A percentile compares a stretch with the other conserved stretches of the same genome.
Evolutionary conservation across 257 asterid genomes (phyloP).

Genomic region (Solanum chiquidenum): DNA sequence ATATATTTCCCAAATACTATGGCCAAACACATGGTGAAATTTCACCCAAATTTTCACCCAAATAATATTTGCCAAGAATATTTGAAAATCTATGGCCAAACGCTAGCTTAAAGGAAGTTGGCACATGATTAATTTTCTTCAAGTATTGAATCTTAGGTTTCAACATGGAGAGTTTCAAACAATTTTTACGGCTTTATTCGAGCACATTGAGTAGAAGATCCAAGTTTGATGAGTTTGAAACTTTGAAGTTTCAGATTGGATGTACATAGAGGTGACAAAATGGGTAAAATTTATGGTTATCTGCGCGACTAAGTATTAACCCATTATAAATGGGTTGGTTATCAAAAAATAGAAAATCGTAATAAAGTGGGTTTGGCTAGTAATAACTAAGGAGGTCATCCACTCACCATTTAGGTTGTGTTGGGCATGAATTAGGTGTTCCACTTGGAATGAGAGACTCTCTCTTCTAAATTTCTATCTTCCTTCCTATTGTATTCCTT

Average conservation of each 20-base stretch:
- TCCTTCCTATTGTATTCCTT: too few relatives aligned
- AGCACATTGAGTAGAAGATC: not conserved
- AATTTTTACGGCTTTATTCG: not conserved
- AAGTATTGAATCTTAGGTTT: not conserved
- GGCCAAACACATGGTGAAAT: too few relatives aligned
- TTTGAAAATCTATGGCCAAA: too few relatives aligned
- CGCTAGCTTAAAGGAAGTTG: not conserved
- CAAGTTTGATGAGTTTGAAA: not conserved
- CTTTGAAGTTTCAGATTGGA: not conserved
- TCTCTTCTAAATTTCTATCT: not conserved
- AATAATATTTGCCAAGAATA: too few relatives aligned
- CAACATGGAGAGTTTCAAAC: not conserved
- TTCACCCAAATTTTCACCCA: too few relatives aligned
- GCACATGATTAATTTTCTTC: not conserved
- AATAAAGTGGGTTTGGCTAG: not conserved
- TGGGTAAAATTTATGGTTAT: not conserved
- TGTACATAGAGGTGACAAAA: not conserved
- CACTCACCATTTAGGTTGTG: not conserved
- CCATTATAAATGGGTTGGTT: not conserved
- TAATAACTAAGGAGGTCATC: not conserved
- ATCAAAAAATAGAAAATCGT: not conserved
- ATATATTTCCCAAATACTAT: too few relatives aligned
- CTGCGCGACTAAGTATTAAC: not conserved
- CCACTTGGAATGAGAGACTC: not conserved
- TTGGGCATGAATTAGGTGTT: not conserved